phyloP scores from a whole-genome alignment of 2,329 filamentous ascomycete genomes.

The Colletotrichum salicis region DNA sequence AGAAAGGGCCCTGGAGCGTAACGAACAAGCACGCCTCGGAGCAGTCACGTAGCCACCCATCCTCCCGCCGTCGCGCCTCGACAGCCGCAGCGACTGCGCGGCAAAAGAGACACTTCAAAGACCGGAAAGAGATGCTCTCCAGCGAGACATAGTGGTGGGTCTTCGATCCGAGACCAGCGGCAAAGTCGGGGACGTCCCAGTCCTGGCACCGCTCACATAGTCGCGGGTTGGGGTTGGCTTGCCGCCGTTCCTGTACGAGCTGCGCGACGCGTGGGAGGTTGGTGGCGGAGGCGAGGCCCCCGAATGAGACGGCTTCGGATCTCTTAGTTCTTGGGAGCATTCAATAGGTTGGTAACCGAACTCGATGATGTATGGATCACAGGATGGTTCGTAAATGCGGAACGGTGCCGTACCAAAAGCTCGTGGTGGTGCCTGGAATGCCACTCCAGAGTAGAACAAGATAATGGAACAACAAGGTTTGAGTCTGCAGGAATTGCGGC shows the following conservation, averaged over 20 bases:
- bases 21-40: neutral
- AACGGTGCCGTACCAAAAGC: neutral
- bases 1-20: conserved; percentile 14
- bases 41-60: neutral
- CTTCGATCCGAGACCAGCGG: conserved; percentile 12
- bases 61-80: neutral
- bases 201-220: conserved; percentile 24
- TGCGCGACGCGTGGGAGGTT: neutral
- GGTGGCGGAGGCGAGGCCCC: neutral
- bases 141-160: conserved; percentile 1
- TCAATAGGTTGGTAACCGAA: neutral
- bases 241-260: neutral
- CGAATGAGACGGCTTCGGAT: conserved; percentile 7
- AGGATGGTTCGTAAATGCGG: too few relatives aligned
- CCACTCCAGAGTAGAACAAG: neutral
- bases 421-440: neutral
- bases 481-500: neutral
- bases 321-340: conserved; percentile 20
- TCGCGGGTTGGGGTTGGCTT: neutral
- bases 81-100: neutral
- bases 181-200: conserved; percentile 24
- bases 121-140: neutral
- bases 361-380: neutral
- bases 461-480: neutral
- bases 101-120: neutral